phyloP scores from a whole-genome alignment of 768 basidiomycete genomes.

The Sporobolomyces roseus region DNA sequence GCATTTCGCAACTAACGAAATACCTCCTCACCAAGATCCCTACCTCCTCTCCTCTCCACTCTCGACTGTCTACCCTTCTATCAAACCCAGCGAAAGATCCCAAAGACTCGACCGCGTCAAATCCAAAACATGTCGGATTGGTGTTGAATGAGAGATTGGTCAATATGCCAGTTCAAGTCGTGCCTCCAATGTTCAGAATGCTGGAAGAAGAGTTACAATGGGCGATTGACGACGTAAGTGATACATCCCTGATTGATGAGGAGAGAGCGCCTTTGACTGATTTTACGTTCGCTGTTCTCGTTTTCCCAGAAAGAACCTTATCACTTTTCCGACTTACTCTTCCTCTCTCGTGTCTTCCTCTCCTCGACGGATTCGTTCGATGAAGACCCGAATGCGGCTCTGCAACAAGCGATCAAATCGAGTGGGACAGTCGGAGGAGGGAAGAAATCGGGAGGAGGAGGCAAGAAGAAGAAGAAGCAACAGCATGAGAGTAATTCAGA shows the following conservation, averaged over 20 bases:
- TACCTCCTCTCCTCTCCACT: conserved; percentile 53
- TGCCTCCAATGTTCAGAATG: conserved; percentile 90
- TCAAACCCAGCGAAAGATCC: conserved; percentile 30
- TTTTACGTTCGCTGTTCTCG: not conserved
- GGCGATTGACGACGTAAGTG: conserved; percentile 62
- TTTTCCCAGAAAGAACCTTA: conserved; percentile 38
- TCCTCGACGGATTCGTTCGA: conserved; percentile 56
- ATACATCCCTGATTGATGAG: no score
- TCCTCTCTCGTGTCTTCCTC: conserved; percentile 46
- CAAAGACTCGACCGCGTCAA: conserved; percentile 29
- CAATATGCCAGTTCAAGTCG: conserved; percentile 91
- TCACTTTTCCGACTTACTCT: conserved; percentile 44
- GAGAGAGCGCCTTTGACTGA: no score
- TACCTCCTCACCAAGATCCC: conserved; percentile 67
- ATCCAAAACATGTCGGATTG: conserved; percentile 60
- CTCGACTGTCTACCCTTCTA: conserved; percentile 55
- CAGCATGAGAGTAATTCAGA: conserved; percentile 48
- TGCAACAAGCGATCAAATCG: conserved; percentile 31
- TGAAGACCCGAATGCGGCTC: conserved; percentile 62
- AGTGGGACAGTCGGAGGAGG: conserved; percentile 46
- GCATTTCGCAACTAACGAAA: conserved; percentile 64
- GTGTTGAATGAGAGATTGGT: conserved; percentile 82
- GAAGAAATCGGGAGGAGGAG: conserved; percentile 44
- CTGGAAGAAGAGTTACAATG: conserved; percentile 73
- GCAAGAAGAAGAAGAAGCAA: conserved; percentile 52